Percentiles rank a stretch among this genome's conserved stretches.
phyloP scores from a whole-genome alignment of 2,329 filamentous ascomycete species.

The Trichoderma arundinaceum region DNA sequence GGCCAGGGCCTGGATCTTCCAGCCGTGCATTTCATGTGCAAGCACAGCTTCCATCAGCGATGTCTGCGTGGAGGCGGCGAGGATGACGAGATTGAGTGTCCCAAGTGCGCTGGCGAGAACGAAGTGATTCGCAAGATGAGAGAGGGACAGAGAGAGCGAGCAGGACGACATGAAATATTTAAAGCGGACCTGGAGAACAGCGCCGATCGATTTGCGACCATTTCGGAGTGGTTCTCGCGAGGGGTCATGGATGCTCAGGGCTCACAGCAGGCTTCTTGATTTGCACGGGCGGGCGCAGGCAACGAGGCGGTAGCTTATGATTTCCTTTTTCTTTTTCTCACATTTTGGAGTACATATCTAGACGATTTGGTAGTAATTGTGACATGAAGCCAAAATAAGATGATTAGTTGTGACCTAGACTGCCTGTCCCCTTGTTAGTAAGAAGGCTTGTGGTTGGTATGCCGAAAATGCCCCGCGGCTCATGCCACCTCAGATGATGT shows the following conservation, averaged over 20 bases:
- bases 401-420: background rate
- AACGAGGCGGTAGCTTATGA: slow-evolving; percentile 1
- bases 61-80: slow-evolving; percentile 67
- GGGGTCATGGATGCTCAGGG: slow-evolving; percentile 76
- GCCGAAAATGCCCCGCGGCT: slow-evolving; percentile 28
- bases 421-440: background rate
- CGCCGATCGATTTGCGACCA: slow-evolving; percentile 83
- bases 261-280: slow-evolving; percentile 38
- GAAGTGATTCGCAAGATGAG: slow-evolving; percentile 87
- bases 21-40: slow-evolving; percentile 94
- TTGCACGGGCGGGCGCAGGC: slow-evolving; percentile 11
- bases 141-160: slow-evolving; percentile 82
- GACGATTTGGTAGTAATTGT: slow-evolving; percentile 11
- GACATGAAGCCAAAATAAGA: background rate
- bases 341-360: slow-evolving; percentile 10
- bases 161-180: slow-evolving; percentile 88
- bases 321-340: background rate
- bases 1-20: slow-evolving; percentile 80
- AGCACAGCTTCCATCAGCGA: slow-evolving; percentile 93
- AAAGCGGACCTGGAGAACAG: slow-evolving; percentile 76
- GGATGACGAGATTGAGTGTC: slow-evolving; percentile 77
- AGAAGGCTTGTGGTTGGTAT: slow-evolving; percentile 3
- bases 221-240: slow-evolving; percentile 93
- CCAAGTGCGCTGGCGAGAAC: slow-evolving; percentile 82
- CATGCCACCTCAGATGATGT: slow-evolving; percentile 16